Base-by-base conservation (phyloP, 1,139 yeast genomes). In the Blastobotrys proliferans region DNA sequence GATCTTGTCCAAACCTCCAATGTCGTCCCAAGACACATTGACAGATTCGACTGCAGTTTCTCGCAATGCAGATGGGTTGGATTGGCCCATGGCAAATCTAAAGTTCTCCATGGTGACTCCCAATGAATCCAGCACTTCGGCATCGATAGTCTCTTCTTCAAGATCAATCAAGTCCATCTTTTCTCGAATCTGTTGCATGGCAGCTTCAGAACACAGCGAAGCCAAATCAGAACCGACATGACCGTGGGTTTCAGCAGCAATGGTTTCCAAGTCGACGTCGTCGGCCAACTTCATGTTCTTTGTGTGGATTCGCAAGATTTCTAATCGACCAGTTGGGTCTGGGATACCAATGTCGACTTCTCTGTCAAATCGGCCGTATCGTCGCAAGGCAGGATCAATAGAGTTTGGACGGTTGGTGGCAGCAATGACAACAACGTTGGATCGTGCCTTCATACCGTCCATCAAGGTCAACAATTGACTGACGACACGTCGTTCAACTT, bases 381-480 rank as follows among this genome's bases (percentile, higher is more conserved):
- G 83, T 74, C 98, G 84, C 60, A 92, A 76, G 26, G 99, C 98
- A 33, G 98, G 97, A 65, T 92, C 99, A 60, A 92, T 90, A 17
- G 97, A 86, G 72, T 94, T 92, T 59, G 98, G 98, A 70, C 98
- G 81, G 70, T 94, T 94, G 40, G 98, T 92, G 36, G 90, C 90
- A 31, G 90, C 90, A 69, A 92, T 92, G 47, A 94, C 98, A 48
- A 92, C 97, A 55, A 87, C 83, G 63, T 92, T 94, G 34, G 97
- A 82, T 69, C 98, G 84, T 18, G 97, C 96, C 72, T 92, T 92
- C 98, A 92, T 92, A 74, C 98, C 98, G 66, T 92, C 98, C 98
- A 92, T 92, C 58, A 92, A 77, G 20, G 98, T 92, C 64, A 92
- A 79, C 62, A 92, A 77, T 72, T 92, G 98, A 22, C 97, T 90